These are phyloP conservation scores for Rhizopus delemar DNA, from an alignment of 371 early-diverging fungal species.

Conservation along the genomic window DNA sequence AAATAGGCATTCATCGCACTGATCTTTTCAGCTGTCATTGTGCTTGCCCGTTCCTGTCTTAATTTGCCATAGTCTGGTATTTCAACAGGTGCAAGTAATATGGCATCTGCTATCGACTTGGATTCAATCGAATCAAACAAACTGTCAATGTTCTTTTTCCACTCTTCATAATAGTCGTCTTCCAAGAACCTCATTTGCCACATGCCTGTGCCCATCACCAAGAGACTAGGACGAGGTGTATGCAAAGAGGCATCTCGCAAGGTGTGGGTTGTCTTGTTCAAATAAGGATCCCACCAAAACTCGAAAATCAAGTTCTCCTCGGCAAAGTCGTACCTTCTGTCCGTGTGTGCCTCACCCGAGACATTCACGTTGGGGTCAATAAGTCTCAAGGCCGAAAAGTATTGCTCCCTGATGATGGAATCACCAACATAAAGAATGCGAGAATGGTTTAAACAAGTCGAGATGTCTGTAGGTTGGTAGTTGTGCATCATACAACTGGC, in stretches of 20 bases:
- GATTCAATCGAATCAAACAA: constrained; percentile 29
- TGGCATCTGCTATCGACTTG: constrained; percentile 33
- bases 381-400: constrained; percentile 49
- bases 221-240: constrained; percentile 43
- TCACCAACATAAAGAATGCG: constrained; percentile 56
- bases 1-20: constrained; percentile 60
- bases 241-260: constrained; percentile 21
- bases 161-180: constrained; percentile 41
- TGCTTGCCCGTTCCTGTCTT: constrained; percentile 36
- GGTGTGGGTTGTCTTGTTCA: constrained; percentile 47
- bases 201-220: constrained; percentile 59
- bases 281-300: constrained; percentile 71
- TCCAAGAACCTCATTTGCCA: constrained; percentile 58
- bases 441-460: constrained; percentile 49
- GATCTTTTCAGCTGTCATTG: constrained; percentile 51
- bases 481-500: constrained; percentile 62
- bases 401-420: constrained; percentile 60
- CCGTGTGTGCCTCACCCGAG: constrained; percentile 40
- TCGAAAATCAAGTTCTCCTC: constrained; percentile 38
- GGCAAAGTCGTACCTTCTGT: constrained; percentile 36
- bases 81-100: constrained; percentile 46
- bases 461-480: constrained; percentile 48
- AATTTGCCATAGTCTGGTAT: constrained; percentile 40
- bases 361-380: constrained; percentile 37
- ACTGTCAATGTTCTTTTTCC: constrained; percentile 49